Evolutionary conservation across 2,329 filamentous ascomycete species (phyloP).

Genomic region (Cytospora chrysosperma): DNA sequence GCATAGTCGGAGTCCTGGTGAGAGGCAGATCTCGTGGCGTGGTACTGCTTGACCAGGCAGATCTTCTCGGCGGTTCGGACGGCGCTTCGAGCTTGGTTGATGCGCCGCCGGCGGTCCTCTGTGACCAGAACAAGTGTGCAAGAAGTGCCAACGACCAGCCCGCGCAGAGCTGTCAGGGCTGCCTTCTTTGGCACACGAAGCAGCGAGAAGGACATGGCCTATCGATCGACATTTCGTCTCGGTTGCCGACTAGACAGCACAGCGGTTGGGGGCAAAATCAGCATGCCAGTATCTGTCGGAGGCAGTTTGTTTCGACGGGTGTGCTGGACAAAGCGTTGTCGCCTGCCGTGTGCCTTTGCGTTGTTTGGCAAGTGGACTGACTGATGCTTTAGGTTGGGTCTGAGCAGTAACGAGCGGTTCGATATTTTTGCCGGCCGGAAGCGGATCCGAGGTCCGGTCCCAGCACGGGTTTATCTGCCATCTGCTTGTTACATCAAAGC

Average conservation of each 20-base stretch:
- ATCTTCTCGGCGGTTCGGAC: conserved; percentile 42
- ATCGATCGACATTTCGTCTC: conserved; percentile 24
- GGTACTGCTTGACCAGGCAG: conserved; percentile 40
- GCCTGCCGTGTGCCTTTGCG: not conserved
- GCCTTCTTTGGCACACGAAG: conserved; percentile 46
- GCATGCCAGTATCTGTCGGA: conserved; percentile 13
- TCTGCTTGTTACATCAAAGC: not conserved
- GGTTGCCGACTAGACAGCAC: conserved; percentile 21
- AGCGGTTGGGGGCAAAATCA: not conserved
- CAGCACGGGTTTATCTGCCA: not conserved
- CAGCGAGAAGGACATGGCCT: conserved; percentile 34
- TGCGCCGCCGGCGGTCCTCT: conserved; percentile 46
- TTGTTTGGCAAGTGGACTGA: conserved; percentile 13
- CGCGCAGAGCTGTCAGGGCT: conserved; percentile 44
- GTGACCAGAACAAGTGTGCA: conserved; percentile 44
- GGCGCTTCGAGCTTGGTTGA: conserved; percentile 40
- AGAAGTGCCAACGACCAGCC: conserved; percentile 45
- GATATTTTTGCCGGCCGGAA: conserved; percentile 15
- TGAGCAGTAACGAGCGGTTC: conserved; percentile 9
- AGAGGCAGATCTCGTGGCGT: conserved; percentile 31
- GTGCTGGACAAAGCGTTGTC: not conserved
- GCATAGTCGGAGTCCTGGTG: not conserved
- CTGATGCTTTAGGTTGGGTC: not conserved
- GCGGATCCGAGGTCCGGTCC: not conserved
- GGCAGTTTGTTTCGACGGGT: not conserved